Evolutionary conservation across 1,284 basidiomycete species (phyloP).

Genomic region (Caloboletus firmus): DNA sequence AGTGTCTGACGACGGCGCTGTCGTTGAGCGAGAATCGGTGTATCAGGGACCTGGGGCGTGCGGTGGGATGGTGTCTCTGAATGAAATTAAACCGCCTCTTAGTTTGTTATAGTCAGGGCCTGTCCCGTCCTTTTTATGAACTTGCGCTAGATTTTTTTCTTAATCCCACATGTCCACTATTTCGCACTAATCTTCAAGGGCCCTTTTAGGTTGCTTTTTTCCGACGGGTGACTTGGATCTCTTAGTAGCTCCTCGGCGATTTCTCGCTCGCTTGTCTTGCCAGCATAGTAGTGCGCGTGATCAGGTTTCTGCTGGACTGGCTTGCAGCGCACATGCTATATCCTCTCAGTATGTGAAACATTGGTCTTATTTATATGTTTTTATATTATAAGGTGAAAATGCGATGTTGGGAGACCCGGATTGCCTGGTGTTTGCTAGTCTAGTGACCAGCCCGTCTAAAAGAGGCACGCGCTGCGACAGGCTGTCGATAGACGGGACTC

Average conservation of each 20-base stretch:
- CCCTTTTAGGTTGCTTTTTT: not conserved
- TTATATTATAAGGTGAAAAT: not conserved
- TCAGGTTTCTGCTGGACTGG: not conserved
- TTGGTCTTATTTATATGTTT: not conserved
- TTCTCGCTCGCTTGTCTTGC: no score
- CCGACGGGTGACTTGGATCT: not conserved
- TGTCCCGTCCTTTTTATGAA: no score
- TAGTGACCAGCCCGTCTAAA: no score
- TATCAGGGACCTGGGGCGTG: constrained; percentile 60
- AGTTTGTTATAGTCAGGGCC: not conserved
- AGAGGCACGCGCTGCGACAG: no score
- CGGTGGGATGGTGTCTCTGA: constrained; percentile 73
- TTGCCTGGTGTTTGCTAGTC: not conserved
- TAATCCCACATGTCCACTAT: not conserved
- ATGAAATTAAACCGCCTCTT: no score
- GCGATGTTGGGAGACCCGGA: not conserved
- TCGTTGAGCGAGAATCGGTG: constrained; percentile 68
- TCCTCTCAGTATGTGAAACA: not conserved
- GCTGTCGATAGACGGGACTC: no score
- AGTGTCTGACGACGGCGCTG: constrained; percentile 75
- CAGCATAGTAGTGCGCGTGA: not conserved
- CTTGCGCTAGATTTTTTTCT: no score
- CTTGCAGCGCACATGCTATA: not conserved
- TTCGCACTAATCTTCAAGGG: not conserved
- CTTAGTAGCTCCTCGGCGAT: no score